Evolutionary conservation across 495 filamentous ascomycete species (phyloP).

Genomic region (Annulohypoxylon moriforme): DNA sequence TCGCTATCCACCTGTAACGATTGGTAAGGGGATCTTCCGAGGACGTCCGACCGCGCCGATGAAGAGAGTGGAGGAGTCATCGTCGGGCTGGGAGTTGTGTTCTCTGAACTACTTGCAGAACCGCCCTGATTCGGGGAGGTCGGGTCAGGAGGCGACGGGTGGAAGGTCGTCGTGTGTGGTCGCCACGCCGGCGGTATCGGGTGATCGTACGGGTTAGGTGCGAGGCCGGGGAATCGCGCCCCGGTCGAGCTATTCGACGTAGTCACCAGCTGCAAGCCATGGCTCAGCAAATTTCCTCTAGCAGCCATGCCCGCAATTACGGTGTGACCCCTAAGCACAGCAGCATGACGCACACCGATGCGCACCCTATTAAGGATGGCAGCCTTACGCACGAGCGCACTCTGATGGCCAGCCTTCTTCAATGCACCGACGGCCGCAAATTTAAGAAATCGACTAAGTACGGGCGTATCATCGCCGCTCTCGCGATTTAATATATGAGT

Average conservation of each 20-base stretch:
- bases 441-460: constrained; percentile 67
- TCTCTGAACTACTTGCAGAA: background rate
- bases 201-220: constrained; percentile 28
- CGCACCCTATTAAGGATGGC: constrained; percentile 67
- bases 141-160: constrained; percentile 8
- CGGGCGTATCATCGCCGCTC: constrained; percentile 56
- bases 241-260: constrained; percentile 27
- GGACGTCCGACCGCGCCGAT: background rate
- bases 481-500: constrained; percentile 74
- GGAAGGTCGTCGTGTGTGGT: constrained; percentile 38
- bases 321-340: constrained; percentile 41
- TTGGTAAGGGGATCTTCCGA: constrained; percentile 9
- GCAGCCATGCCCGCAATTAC: constrained; percentile 43
- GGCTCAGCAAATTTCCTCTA: constrained; percentile 39
- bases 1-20: constrained; percentile 39
- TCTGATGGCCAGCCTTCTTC: constrained; percentile 46
- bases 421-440: constrained; percentile 39
- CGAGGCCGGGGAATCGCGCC: constrained; percentile 24
- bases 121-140: background rate
- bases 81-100: background rate
- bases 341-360: constrained; percentile 50
- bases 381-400: constrained; percentile 60
- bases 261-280: constrained; percentile 42
- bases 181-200: constrained; percentile 39
- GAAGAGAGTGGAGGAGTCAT: background rate